These are phyloP conservation scores for Holtermannia corniformis DNA, from an alignment of 768 basidiomycete genomes.

Conservation along the genomic window DNA sequence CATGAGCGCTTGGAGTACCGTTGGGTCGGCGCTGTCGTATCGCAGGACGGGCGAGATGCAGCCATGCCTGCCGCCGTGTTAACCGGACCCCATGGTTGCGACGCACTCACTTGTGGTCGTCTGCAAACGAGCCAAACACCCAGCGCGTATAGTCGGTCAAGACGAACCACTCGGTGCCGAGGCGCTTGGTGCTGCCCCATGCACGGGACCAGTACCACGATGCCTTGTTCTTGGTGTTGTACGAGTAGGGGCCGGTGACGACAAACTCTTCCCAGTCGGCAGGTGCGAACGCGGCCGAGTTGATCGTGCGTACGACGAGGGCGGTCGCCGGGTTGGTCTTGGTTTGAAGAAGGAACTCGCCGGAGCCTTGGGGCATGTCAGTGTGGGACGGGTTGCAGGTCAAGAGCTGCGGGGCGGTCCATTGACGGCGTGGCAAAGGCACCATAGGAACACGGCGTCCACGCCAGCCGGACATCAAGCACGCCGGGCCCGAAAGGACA, in stretches of 20 bases:
- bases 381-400: not conserved
- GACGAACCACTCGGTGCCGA: conserved; percentile 35
- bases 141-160: conserved; percentile 42
- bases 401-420: not conserved
- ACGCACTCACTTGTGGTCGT: no score
- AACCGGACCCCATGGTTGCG: no score
- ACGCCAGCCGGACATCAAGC: no score
- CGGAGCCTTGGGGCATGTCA: conserved; percentile 25
- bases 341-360: conserved; percentile 36
- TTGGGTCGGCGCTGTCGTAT: conserved; percentile 21
- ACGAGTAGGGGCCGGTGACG: conserved; percentile 35
- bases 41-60: conserved; percentile 23
- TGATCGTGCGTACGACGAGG: conserved; percentile 40
- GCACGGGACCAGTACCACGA: conserved; percentile 43
- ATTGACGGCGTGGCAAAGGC: not conserved
- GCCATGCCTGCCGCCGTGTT: no score
- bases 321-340: conserved; percentile 30
- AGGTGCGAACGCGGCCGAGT: conserved; percentile 36
- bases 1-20: conserved; percentile 32
- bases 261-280: conserved; percentile 41
- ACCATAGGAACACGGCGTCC: no score
- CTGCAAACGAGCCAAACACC: conserved; percentile 39
- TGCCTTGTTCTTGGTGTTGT: conserved; percentile 41
- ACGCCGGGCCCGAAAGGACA: not conserved
- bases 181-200: conserved; percentile 30